Percentiles rank a stretch among this genome's conserved stretches.
phyloP scores from a whole-genome alignment of 2,329 filamentous ascomycete species.

The Fusarium falciforme region DNA sequence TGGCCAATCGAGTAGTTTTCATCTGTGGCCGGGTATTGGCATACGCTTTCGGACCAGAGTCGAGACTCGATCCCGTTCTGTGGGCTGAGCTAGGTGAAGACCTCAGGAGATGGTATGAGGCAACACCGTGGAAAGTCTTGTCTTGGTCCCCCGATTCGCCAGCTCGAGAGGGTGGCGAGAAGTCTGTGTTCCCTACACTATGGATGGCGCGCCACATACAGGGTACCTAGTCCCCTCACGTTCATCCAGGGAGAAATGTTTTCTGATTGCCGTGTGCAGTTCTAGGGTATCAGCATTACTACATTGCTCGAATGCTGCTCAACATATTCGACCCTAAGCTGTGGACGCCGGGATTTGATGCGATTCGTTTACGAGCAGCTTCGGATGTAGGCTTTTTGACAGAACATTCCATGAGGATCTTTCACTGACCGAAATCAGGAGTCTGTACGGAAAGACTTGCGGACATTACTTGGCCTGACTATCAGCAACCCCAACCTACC shows the following conservation, averaged over 20 bases:
- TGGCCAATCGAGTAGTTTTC: slow-evolving; percentile 44
- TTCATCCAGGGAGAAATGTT: neutral
- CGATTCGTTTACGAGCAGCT: slow-evolving; percentile 29
- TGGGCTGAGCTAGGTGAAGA: slow-evolving; percentile 39
- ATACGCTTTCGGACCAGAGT: slow-evolving; percentile 47
- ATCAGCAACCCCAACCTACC: slow-evolving; percentile 42
- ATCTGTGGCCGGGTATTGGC: slow-evolving; percentile 48
- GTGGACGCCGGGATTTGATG: slow-evolving; percentile 39
- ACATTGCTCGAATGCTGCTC: slow-evolving; percentile 53
- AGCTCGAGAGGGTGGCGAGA: neutral
- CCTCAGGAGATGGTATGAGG: slow-evolving; percentile 37
- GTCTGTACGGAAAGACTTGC: slow-evolving; percentile 36
- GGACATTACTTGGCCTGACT: slow-evolving; percentile 40
- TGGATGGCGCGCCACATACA: slow-evolving; percentile 33
- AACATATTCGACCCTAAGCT: slow-evolving; percentile 52
- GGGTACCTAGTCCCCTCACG: slow-evolving; percentile 5
- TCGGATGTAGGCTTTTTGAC: slow-evolving; percentile 27
- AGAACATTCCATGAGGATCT: too few species aligned
- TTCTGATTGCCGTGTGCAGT: slow-evolving; percentile 33
- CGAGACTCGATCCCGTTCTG: slow-evolving; percentile 34
- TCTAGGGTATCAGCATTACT: slow-evolving; percentile 54
- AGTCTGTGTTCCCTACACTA: slow-evolving; percentile 23
- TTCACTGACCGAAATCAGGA: slow-evolving; percentile 20
- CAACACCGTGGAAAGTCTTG: slow-evolving; percentile 30
- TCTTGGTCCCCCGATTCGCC: slow-evolving; percentile 22